These are phyloP conservation scores for Ziziphus jujuba DNA, from an alignment of 306 rosid genomes.

Conservation along the genomic window DNA sequence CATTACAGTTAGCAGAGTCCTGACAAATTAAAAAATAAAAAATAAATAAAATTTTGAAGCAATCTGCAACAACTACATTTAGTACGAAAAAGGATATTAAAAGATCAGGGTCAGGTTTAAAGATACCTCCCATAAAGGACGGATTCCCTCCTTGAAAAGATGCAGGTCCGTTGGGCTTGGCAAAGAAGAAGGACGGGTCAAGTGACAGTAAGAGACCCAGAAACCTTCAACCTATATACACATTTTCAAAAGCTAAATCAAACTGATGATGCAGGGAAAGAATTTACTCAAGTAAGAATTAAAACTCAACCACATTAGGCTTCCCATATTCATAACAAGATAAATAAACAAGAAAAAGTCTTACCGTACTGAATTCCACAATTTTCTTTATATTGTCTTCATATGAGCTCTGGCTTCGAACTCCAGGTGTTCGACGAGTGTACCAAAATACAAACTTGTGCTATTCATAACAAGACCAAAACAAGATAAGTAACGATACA, in stretches of 20 bases:
- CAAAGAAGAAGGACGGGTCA: slow-evolving; percentile 76
- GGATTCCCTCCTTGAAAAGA: slow-evolving; percentile 92
- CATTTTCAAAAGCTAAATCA: not conserved
- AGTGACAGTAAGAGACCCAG: slow-evolving; percentile 89
- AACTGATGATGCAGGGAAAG: not conserved
- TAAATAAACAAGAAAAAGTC: slow-evolving; percentile 13
- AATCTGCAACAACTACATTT: not conserved
- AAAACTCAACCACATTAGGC: not conserved
- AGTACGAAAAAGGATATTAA: slow-evolving; percentile 11
- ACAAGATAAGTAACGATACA: not conserved
- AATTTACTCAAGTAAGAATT: slow-evolving; percentile 11
- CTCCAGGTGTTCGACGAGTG: slow-evolving; percentile 93
- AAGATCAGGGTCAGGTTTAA: slow-evolving; percentile 3
- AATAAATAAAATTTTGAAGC: not conserved
- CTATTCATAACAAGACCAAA: slow-evolving; percentile 40
- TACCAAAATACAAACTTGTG: slow-evolving; percentile 85
- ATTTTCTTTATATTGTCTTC: slow-evolving; percentile 93
- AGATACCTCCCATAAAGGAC: slow-evolving; percentile 91
- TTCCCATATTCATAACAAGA: not conserved
- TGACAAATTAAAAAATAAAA: slow-evolving; percentile 20
- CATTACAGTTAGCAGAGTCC: slow-evolving; percentile 95
- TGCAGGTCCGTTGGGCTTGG: slow-evolving; percentile 97
- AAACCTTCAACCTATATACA: slow-evolving; percentile 78
- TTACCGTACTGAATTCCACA: slow-evolving; percentile 83
- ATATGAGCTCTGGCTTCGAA: slow-evolving; percentile 70